Evolutionary conservation across 139 green algal genomes (phyloP).

Genomic region (Tetradesmus lagerheimii): DNA sequence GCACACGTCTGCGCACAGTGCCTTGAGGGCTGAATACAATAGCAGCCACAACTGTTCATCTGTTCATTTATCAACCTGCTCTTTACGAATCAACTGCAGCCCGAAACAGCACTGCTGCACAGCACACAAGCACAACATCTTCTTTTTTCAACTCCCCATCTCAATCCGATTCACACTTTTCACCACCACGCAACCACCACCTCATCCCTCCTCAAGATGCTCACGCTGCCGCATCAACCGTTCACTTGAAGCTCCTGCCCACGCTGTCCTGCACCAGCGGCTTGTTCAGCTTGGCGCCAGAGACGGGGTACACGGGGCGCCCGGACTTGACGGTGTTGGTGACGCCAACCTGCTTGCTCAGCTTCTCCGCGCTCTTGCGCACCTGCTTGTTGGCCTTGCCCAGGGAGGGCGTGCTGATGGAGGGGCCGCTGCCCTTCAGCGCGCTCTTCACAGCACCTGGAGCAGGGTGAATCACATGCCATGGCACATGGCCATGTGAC

Average conservation of each 20-base stretch:
- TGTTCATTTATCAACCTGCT: too few species aligned
- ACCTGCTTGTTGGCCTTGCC: not conserved
- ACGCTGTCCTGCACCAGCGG: constrained; percentile 20
- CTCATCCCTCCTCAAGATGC: too few species aligned
- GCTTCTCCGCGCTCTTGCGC: not conserved
- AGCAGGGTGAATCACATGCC: not conserved
- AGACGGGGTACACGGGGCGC: not conserved
- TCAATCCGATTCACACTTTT: not conserved
- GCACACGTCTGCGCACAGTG: too few species aligned
- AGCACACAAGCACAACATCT: too few species aligned
- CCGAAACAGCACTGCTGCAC: too few species aligned
- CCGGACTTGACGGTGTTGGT: not conserved
- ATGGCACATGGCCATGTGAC: not conserved
- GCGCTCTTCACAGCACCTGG: not conserved
- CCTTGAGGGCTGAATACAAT: too few species aligned
- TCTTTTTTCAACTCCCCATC: too few species aligned
- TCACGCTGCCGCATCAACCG: too few species aligned
- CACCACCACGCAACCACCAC: too few species aligned
- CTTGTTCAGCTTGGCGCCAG: constrained; percentile 25
- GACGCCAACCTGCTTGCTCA: not conserved
- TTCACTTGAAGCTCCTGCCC: not conserved
- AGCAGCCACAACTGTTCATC: too few species aligned
- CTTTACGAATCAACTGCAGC: too few species aligned
- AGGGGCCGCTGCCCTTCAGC: not conserved
- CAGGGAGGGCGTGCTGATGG: not conserved